These are phyloP conservation scores for Cercophora scortea DNA, from an alignment of 495 filamentous ascomycete genomes.

Conservation along the genomic window DNA sequence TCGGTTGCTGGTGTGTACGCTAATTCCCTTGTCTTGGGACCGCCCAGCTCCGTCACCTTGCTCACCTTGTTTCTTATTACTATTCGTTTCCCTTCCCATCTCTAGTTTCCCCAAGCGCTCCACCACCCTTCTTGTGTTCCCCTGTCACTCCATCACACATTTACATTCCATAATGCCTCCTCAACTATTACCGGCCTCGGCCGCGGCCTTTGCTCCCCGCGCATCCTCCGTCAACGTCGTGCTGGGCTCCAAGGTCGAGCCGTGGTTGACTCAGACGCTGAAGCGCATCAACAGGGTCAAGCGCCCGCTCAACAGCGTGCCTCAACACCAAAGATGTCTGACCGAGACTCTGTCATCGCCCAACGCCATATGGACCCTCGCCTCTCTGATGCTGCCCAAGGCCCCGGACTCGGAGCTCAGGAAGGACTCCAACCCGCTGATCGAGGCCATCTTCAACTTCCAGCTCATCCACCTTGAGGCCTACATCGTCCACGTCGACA, in stretches of 20 bases:
- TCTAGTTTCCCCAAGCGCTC: conserved; percentile 40
- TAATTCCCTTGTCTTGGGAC: conserved; percentile 53
- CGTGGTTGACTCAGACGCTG: conserved; percentile 93
- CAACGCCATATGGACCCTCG: conserved; percentile 92
- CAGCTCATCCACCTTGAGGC: conserved; percentile 93
- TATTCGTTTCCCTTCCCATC: conserved; percentile 46
- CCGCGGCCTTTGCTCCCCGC: conserved; percentile 91
- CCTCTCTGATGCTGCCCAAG: conserved; percentile 88
- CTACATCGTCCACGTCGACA: conserved; percentile 98
- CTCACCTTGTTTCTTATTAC: conserved; percentile 41
- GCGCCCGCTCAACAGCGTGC: conserved; percentile 93
- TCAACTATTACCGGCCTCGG: conserved; percentile 86
- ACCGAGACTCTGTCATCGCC: conserved; percentile 90
- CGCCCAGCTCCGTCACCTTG: conserved; percentile 45
- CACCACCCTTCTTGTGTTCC: conserved; percentile 40
- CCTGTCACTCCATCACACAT: conserved; percentile 11
- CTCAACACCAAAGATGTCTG: conserved; percentile 92
- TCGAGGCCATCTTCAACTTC: conserved; percentile 90
- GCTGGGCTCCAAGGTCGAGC: conserved; percentile 86
- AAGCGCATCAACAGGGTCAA: conserved; percentile 98
- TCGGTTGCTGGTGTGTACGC: conserved; percentile 46
- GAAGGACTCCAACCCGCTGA: conserved; percentile 76
- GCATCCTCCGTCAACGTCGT: conserved; percentile 90
- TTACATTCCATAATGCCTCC: conserved; percentile 64
- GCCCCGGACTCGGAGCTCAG: conserved; percentile 81